phyloP scores from a whole-genome alignment of 208 protist species.

The Trypanosoma caninum region DNA sequence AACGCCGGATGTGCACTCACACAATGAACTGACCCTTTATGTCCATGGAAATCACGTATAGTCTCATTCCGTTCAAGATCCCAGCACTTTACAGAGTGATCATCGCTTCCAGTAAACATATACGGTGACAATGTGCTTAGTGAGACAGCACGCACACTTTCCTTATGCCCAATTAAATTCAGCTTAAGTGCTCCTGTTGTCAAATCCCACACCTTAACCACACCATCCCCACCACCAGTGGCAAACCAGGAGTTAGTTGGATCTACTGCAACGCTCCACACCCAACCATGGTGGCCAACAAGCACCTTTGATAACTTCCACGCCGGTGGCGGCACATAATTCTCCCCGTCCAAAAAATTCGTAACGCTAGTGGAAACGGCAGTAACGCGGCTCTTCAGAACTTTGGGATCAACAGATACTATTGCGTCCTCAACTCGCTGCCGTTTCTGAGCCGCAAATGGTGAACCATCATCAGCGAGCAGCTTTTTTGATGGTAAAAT shows the following conservation, averaged over 20 bases:
- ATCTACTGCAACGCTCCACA: slow-evolving; percentile 96
- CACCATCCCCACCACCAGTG: slow-evolving; percentile 97
- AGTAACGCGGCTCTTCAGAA: slow-evolving; percentile 46
- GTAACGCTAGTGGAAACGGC: slow-evolving; percentile 22
- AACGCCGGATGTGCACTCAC: slow-evolving; percentile 95
- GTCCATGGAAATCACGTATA: slow-evolving; percentile 97
- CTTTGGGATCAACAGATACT: slow-evolving; percentile 47
- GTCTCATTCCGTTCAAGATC: slow-evolving; percentile 97
- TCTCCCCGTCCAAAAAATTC: neutral
- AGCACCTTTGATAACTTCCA: slow-evolving; percentile 97
- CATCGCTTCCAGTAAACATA: slow-evolving; percentile 98
- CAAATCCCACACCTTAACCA: slow-evolving; percentile 99
- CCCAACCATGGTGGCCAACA: slow-evolving; percentile 94
- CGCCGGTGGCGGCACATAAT: slow-evolving; percentile 44
- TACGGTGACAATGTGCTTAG: slow-evolving; percentile 95
- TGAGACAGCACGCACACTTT: slow-evolving; percentile 80
- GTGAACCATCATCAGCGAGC: neutral
- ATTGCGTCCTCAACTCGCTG: slow-evolving; percentile 26
- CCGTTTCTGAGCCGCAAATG: slow-evolving; percentile 26
- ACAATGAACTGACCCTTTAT: slow-evolving; percentile 93
- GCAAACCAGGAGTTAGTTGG: slow-evolving; percentile 99
- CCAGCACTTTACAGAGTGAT: slow-evolving; percentile 99
- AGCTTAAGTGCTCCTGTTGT: slow-evolving; percentile 95
- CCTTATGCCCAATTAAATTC: slow-evolving; percentile 99
- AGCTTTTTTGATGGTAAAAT: neutral